A percentile compares a stretch with the other conserved stretches of the same genome.
Evolutionary conservation across 306 rosid species (phyloP).

Genomic region (Benincasa hispida): DNA sequence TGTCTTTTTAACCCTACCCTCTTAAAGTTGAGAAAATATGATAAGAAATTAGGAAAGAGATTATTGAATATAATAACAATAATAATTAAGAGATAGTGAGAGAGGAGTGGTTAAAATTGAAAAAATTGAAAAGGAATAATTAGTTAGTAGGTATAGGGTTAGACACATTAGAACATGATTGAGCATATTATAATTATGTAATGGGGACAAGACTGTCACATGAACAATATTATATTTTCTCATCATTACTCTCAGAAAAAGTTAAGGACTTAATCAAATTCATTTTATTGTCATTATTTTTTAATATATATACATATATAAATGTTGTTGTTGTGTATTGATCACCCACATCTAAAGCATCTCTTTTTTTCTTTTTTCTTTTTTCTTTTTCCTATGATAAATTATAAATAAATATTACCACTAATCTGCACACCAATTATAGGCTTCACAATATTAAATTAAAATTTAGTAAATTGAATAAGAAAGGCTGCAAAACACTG

Average conservation of each 20-base stretch:
- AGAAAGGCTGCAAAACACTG: conserved; percentile 19
- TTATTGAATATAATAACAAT: not conserved
- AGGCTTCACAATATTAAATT: conserved; percentile 24
- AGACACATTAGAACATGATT: conserved; percentile 53
- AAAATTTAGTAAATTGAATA: not conserved
- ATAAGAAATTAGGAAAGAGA: not conserved
- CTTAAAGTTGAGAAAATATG: too few species aligned
- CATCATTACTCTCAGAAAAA: conserved; percentile 19
- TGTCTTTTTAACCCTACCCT: too few species aligned
- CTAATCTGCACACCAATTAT: conserved; percentile 49
- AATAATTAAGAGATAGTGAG: not conserved
- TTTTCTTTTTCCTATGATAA: conserved; percentile 21
- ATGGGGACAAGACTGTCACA: conserved; percentile 58
- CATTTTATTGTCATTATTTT: conserved; percentile 9
- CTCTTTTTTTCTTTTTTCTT: conserved; percentile 14
- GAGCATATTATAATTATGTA: conserved; percentile 16
- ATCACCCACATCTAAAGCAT: conserved; percentile 69
- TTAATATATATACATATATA: not conserved
- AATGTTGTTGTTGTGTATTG: conserved; percentile 28
- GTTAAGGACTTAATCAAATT: not conserved
- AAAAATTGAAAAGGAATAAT: conserved; percentile 17
- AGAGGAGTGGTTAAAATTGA: conserved; percentile 9
- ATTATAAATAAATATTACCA: conserved; percentile 23
- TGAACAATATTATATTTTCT: conserved; percentile 22
- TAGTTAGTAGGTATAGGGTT: conserved; percentile 13